These are phyloP conservation scores for Pichia phayaonensis DNA, from an alignment of 805 yeast species.

Conservation along the genomic window DNA sequence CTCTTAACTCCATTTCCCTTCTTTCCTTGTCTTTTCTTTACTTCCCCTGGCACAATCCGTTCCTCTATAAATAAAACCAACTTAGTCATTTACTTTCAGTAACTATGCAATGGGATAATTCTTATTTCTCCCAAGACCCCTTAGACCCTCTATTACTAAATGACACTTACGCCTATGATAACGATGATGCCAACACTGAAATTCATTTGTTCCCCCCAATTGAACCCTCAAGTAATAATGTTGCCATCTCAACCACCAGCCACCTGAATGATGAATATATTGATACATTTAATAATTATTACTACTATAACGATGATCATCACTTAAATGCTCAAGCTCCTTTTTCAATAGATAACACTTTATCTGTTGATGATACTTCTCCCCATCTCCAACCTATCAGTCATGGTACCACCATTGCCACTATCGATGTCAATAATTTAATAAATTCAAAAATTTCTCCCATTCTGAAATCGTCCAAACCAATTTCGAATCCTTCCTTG, in stretches of 20 bases:
- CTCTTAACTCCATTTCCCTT: no score
- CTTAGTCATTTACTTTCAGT: not conserved
- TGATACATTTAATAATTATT: not conserved
- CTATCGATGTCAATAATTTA: not conserved
- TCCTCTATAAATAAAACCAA: no score
- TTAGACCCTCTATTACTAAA: constrained; percentile 1
- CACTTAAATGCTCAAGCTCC: not conserved
- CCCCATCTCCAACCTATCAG: no score
- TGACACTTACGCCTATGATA: not conserved
- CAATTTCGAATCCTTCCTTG: not conserved
- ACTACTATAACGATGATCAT: not conserved
- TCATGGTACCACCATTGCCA: not conserved
- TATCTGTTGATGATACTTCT: not conserved
- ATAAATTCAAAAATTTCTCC: not conserved
- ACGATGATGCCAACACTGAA: not conserved
- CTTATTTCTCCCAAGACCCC: not conserved
- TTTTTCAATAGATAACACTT: not conserved
- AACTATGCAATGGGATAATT: constrained; percentile 4
- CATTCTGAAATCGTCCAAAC: constrained; percentile 2
- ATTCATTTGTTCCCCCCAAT: not conserved
- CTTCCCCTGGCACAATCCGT: no score
- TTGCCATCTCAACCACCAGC: not conserved
- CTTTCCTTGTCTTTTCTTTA: no score
- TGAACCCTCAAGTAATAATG: not conserved
- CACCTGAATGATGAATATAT: not conserved